Evolutionary conservation across 352 stramenopile species (phyloP).

Genomic region (Phytophthora hibernalis): DNA sequence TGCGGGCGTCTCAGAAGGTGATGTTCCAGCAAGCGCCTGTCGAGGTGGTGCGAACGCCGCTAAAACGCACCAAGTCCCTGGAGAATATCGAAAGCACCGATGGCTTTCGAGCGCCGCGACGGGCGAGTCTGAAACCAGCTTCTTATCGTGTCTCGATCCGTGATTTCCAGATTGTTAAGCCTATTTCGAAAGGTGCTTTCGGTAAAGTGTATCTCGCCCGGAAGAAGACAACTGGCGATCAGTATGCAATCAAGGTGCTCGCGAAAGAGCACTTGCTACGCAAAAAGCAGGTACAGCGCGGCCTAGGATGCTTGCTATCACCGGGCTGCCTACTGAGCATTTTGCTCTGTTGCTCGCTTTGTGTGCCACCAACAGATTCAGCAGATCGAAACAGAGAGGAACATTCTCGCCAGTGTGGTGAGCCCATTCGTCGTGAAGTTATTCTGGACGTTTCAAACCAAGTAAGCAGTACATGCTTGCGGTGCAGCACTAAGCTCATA

Average conservation of each 20-base stretch:
- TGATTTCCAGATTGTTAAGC: constrained; percentile 92
- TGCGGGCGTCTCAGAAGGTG: constrained; percentile 83
- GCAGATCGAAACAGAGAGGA: constrained; percentile 89
- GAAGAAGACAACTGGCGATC: constrained; percentile 89
- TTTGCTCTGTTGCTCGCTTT: constrained; percentile 11
- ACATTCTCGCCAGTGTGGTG: constrained; percentile 88
- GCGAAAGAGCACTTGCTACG: constrained; percentile 88
- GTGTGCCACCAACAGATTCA: constrained; percentile 56
- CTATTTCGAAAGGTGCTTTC: constrained; percentile 91
- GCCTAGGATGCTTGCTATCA: not conserved
- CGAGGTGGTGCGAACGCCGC: constrained; percentile 45
- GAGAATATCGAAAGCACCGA: constrained; percentile 64
- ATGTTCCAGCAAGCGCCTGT: constrained; percentile 64
- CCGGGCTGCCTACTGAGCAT: constrained; percentile 22
- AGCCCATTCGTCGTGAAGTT: constrained; percentile 93
- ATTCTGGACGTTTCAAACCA: constrained; percentile 92
- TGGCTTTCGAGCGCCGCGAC: constrained; percentile 14
- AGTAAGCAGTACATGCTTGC: constrained; percentile 50
- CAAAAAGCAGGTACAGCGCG: constrained; percentile 82
- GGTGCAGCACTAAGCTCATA: constrained; percentile 1
- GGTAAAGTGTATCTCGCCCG: constrained; percentile 89
- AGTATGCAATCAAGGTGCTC: constrained; percentile 93
- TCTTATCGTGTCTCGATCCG: constrained; percentile 71
- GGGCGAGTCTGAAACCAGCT: constrained; percentile 34
- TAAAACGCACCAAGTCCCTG: constrained; percentile 85